phyloP scores from a whole-genome alignment of 495 filamentous ascomycete genomes.

The Talaromyces liani region DNA sequence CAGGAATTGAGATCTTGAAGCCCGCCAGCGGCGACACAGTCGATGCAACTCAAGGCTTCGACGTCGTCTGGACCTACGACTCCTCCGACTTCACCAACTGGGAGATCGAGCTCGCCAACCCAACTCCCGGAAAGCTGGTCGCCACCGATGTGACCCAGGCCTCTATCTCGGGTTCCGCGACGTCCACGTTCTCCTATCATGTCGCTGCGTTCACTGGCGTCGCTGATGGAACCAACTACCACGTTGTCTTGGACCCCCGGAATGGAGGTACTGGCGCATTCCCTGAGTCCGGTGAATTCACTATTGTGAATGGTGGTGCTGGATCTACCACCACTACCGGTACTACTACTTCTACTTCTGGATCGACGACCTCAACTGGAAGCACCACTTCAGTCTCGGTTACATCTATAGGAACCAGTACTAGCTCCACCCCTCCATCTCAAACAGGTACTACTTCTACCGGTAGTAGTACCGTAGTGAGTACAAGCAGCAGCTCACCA shows the following conservation, averaged over 20 bases:
- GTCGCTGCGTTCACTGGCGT: neutral
- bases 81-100: conserved; percentile 8
- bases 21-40: conserved; percentile 7
- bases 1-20: conserved; percentile 4
- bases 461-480: neutral
- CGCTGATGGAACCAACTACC: conserved; percentile 4
- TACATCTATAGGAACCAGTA: conserved; percentile 3
- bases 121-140: neutral
- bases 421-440: conserved; percentile 1
- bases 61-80: conserved; percentile 9
- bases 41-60: conserved; percentile 6
- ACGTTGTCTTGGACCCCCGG: conserved; percentile 3
- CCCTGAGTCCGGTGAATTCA: conserved; percentile 7
- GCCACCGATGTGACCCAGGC: conserved; percentile 5
- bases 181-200: conserved; percentile 2
- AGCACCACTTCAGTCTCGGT: neutral
- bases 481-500: conserved; percentile 5
- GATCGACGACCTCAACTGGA: neutral
- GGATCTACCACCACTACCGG: neutral
- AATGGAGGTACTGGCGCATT: conserved; percentile 2
- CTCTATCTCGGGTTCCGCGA: neutral
- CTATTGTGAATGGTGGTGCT: neutral
- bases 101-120: conserved; percentile 9
- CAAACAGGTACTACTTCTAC: conserved; percentile 2
- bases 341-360: neutral